A percentile compares a stretch with the other conserved stretches of the same genome.
Evolutionary conservation across 352 stramenopile genomes (phyloP).

Genomic region (Phytophthora vignae): DNA sequence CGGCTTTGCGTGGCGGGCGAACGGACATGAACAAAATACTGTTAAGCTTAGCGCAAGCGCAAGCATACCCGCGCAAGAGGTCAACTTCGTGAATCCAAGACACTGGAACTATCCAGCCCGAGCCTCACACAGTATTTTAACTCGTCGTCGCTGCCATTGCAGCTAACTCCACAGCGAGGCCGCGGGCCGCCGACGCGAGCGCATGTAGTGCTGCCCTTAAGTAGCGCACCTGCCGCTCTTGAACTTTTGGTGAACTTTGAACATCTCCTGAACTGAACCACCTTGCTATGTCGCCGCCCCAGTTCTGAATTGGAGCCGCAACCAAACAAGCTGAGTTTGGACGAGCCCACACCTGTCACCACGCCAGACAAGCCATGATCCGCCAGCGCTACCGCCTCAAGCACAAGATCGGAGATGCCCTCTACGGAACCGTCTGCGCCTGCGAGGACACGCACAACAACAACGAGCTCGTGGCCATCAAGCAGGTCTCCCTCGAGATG

Average conservation of each 20-base stretch:
- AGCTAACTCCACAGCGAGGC: too few relatives aligned
- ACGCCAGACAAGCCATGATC: constrained; percentile 22
- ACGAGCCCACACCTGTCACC: background rate
- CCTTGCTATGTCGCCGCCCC: background rate
- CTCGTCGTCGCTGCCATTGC: too few relatives aligned
- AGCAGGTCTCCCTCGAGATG: constrained; percentile 42
- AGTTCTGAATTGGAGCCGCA: background rate
- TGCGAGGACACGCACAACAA: constrained; percentile 38
- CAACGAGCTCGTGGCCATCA: constrained; percentile 49
- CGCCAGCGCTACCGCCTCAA: constrained; percentile 32
- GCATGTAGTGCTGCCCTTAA: background rate
- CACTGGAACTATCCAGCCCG: too few relatives aligned
- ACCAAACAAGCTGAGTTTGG: background rate
- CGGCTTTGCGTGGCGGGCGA: too few relatives aligned
- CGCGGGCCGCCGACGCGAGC: background rate
- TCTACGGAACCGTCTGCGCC: constrained; percentile 51
- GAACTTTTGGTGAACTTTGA: background rate
- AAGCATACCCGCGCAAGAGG: too few relatives aligned
- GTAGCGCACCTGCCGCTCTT: background rate
- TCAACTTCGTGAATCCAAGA: too few relatives aligned
- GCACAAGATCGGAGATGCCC: constrained; percentile 35
- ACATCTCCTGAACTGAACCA: background rate
- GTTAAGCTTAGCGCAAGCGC: too few relatives aligned
- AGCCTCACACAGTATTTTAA: too few relatives aligned
- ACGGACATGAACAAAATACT: too few relatives aligned